Conservation (phyloP, 2,329 filamentous ascomycete species). For the Sporothrix curviconia region DNA sequence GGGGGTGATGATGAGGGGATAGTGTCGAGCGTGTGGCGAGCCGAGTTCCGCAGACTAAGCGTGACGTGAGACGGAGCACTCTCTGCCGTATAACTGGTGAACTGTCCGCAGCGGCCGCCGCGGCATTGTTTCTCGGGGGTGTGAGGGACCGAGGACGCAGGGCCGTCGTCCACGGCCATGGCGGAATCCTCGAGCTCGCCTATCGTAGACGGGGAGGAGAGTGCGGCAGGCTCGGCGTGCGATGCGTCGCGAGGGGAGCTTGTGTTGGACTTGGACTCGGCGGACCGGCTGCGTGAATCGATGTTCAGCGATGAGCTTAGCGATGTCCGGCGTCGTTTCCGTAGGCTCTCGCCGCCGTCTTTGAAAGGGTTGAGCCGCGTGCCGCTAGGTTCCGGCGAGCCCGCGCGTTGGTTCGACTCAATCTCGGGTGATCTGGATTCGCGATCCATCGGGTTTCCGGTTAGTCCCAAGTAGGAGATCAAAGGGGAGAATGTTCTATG, state of each 20-base stretch:
- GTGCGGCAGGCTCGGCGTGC: neutral
- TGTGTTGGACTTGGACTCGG: conserved; percentile 35
- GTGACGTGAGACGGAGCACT: conserved; percentile 36
- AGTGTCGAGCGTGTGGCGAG: conserved; percentile 33
- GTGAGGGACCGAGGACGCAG: neutral
- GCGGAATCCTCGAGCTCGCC: neutral
- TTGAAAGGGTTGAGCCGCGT: conserved; percentile 60
- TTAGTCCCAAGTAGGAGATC: neutral
- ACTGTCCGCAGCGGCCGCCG: neutral
- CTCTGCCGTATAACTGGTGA: neutral
- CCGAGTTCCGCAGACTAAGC: conserved; percentile 48
- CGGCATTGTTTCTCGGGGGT: neutral
- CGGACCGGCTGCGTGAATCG: conserved; percentile 46
- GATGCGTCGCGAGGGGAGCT: conserved; percentile 20
- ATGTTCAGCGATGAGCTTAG: too few relatives aligned
- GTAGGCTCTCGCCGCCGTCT: conserved; percentile 44
- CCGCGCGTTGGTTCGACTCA: conserved; percentile 51
- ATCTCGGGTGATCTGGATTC: conserved; percentile 35
- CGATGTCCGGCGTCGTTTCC: conserved; percentile 58
- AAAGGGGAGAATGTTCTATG: neutral
- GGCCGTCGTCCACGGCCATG: neutral
- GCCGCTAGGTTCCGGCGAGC: conserved; percentile 57
- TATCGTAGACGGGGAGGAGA: neutral
- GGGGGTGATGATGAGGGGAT: conserved; percentile 36
- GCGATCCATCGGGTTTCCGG: conserved; percentile 47